Evolutionary conservation across 768 basidiomycete species (phyloP).

Genomic region (Mycena vitilis): DNA sequence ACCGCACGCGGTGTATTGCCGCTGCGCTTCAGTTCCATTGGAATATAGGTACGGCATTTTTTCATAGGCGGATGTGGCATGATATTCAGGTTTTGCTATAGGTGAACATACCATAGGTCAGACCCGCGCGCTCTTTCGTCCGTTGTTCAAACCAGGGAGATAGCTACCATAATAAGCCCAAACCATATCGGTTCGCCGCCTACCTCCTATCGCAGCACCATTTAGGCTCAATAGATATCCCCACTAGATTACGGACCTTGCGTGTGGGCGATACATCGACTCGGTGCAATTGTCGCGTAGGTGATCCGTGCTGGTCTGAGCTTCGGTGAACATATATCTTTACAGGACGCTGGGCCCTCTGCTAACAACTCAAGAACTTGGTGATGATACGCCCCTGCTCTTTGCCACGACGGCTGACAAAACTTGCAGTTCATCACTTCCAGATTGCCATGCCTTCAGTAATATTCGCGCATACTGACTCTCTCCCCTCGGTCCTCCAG

Average conservation of each 20-base stretch:
- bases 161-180: conserved; percentile 56
- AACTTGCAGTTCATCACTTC: conserved; percentile 49
- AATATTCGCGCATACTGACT: conserved; percentile 46
- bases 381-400: conserved; percentile 12
- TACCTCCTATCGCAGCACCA: conserved; percentile 4
- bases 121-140: conserved; percentile 26
- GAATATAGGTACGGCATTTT: conserved; percentile 42
- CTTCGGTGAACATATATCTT: not conserved
- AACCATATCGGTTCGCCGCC: conserved; percentile 55
- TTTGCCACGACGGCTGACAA: conserved; percentile 1
- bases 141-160: not conserved
- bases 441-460: conserved; percentile 47
- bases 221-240: conserved; percentile 8
- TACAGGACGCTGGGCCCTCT: conserved; percentile 36
- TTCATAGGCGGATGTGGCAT: not conserved
- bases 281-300: conserved; percentile 56
- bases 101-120: conserved; percentile 53
- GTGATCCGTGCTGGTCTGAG: conserved; percentile 27
- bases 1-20: conserved; percentile 48
- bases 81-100: conserved; percentile 21
- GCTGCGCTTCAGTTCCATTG: conserved; percentile 46
- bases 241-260: conserved; percentile 49
- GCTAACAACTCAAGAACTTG: conserved; percentile 35
- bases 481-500: conserved; percentile 43
- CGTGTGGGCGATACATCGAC: conserved; percentile 54